These are phyloP conservation scores for Lepidium africanum DNA, from an alignment of 345 rosid species.

Conservation along the genomic window DNA sequence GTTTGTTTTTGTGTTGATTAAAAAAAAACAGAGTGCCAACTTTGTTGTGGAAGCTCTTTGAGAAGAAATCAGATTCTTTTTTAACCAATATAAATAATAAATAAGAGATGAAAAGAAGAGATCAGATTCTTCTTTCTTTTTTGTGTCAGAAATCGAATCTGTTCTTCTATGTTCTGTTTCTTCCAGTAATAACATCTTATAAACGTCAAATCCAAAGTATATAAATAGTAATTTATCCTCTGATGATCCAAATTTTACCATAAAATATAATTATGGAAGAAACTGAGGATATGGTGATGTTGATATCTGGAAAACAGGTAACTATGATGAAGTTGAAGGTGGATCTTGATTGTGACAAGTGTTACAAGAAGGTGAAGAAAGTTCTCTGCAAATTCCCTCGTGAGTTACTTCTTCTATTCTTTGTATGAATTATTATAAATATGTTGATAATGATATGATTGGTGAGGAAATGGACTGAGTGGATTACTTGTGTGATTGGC, in stretches of 20 bases:
- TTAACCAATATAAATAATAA: not conserved
- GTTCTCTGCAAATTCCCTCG: conserved; percentile 61
- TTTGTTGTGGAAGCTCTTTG: not conserved
- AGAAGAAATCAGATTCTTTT: conserved; percentile 1
- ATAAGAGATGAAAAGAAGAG: not conserved
- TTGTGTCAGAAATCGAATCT: conserved; percentile 28
- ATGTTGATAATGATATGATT: not conserved
- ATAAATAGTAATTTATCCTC: not conserved
- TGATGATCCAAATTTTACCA: not conserved
- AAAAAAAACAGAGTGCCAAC: not conserved
- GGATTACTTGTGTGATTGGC: conserved; percentile 29
- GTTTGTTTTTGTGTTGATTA: conserved; percentile 16
- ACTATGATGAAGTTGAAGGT: conserved; percentile 62
- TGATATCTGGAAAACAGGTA: conserved; percentile 31
- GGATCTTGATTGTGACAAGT: conserved; percentile 58
- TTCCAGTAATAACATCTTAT: not conserved
- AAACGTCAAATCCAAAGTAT: conserved; percentile 13
- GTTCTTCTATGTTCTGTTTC: not conserved
- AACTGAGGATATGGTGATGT: not conserved
- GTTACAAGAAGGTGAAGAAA: conserved; percentile 70
- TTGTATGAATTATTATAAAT: not conserved
- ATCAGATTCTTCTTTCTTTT: conserved; percentile 8
- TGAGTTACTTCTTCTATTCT: conserved; percentile 32
- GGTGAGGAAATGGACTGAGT: conserved; percentile 32
- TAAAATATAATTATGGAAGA: not conserved